phyloP scores from a whole-genome alignment of 305 asterid species.

The Solanum hybrid region DNA sequence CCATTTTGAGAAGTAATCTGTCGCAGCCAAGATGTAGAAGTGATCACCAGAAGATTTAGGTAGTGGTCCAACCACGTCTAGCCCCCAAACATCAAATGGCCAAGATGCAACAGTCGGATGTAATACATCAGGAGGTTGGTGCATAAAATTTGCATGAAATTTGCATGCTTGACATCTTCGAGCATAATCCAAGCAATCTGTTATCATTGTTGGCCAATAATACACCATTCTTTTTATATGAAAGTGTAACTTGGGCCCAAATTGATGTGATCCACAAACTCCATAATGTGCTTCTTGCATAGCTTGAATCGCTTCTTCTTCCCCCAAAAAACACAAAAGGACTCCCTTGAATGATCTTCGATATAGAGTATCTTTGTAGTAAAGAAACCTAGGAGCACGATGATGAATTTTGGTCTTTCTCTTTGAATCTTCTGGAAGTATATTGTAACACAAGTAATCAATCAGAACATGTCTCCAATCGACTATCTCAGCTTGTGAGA shows the following conservation, averaged over 20 bases:
- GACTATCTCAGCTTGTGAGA: not conserved
- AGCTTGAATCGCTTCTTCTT: not conserved
- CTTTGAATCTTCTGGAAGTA: not conserved
- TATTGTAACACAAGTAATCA: not conserved
- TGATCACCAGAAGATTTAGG: not conserved
- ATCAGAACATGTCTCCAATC: not conserved
- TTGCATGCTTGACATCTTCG: not conserved
- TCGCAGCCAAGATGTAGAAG: not conserved
- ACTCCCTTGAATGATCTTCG: not conserved
- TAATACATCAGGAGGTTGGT: not conserved
- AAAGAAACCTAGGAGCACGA: not conserved
- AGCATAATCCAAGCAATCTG: not conserved
- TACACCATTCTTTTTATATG: not conserved
- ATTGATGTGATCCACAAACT: not conserved
- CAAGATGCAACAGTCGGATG: not conserved
- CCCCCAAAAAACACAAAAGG: not conserved
- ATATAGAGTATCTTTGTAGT: not conserved
- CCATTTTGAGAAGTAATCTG: not conserved
- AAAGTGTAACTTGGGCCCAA: not conserved
- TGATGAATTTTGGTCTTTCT: not conserved
- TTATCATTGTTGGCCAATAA: not conserved
- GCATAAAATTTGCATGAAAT: not conserved
- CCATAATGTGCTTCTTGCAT: not conserved
- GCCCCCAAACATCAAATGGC: not conserved
- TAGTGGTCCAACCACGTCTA: not conserved